Percentiles rank a stretch among this genome's conserved stretches.
Conservation (phyloP, 139 green algal genomes). For the Tetradesmus obliquus region DNA sequence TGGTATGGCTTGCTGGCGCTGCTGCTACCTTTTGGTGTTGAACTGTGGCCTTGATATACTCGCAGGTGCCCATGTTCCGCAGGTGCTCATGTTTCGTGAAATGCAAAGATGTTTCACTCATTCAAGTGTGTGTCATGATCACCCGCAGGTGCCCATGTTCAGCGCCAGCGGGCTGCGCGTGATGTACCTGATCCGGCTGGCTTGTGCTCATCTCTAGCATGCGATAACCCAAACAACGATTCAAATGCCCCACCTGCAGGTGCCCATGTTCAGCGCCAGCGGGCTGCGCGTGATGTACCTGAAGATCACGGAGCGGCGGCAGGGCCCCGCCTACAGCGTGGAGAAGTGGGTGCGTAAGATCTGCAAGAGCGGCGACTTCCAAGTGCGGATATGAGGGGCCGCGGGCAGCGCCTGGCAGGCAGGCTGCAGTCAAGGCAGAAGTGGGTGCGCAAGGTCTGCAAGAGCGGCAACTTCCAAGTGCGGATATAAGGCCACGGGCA, state of each 20-base stretch:
- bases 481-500: constrained; percentile 49
- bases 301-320: constrained; percentile 88
- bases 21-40: no score
- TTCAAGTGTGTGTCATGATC: no score
- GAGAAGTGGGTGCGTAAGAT: constrained; percentile 97
- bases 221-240: no score
- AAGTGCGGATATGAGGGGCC: constrained; percentile 61
- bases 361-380: constrained; percentile 88
- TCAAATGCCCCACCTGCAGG: no score
- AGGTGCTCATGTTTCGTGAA: no score
- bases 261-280: constrained; percentile 94
- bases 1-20: no score
- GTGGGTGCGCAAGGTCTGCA: constrained; percentile 96
- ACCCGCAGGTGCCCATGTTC: constrained; percentile 92
- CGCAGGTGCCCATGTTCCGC: no score
- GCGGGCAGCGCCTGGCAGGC: not conserved
- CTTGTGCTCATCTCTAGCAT: no score
- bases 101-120: no score
- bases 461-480: constrained; percentile 87
- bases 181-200: no score
- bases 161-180: constrained; percentile 86
- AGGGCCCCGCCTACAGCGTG: constrained; percentile 77
- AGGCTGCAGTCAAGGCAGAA: constrained; percentile 64
- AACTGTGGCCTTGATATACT: no score
- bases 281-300: constrained; percentile 94